Base-by-base conservation (phyloP, 73 alveolate species). In the Blepharisma stoltei region DNA sequence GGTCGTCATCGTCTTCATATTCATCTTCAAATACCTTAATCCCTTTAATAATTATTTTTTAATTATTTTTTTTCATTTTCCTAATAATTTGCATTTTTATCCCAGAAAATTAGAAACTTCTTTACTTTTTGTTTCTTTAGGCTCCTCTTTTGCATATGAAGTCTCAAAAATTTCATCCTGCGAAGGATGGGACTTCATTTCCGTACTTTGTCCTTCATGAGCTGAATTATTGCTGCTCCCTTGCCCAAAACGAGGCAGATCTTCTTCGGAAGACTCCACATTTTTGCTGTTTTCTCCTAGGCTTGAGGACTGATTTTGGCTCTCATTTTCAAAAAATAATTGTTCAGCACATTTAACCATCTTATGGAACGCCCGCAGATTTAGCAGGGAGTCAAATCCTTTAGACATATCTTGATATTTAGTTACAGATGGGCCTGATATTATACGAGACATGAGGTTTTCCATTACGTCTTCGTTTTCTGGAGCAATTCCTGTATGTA, bases 1-100 rank as follows among this genome's bases (percentile, higher is more conserved):
- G 97, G 75, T 96, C 99, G 70, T 96, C 99, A 86, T 96, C 98
- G 78, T 96, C 97, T 20, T 76, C 89, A 79, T 96, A 96, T 81
- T 95, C 98, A 78, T 95, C 99, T 60, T 60, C 45, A 18, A 18
- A 8, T 14, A 83, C 86, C 54, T 81, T 44, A 27, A 9, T 7
- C 75, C 8, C 75, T 73, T 68, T 66, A 73, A 4, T 55, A 82
- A 23, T 75, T 76, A 6, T 55, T 43, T 44, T 82, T 44, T 14
- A 80, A 77, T 44, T 68, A 76, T 6, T 83, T 68, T 7, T 67
- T 83, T 7, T 83, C 90, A 23, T 80, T 78, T 38, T 41, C 78
- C 27, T 66, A 37, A 73, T 6, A 53, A 14, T 25, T 6, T 45
- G 54, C 75, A n/a, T 54, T 67, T 52, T 52, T 81, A 52, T 49